Conservation (phyloP, 2,329 filamentous ascomycete species). For the Talaromyces sp. region DNA sequence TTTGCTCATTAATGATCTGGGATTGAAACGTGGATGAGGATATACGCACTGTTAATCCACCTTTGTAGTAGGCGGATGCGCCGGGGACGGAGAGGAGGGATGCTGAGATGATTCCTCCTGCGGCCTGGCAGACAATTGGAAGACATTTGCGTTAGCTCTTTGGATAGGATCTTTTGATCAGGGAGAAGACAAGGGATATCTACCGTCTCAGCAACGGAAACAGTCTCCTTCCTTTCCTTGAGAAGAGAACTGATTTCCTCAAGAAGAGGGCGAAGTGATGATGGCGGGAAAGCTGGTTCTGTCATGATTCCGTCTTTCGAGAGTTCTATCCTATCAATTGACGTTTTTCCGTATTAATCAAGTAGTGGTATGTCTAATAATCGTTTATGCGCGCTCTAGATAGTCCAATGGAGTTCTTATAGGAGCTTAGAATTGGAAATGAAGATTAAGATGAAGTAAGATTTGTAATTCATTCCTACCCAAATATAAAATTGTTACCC, state of each 20-base stretch:
- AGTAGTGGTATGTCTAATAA: too few relatives aligned
- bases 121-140: constrained; percentile 43
- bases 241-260: constrained; percentile 53
- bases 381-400: too few relatives aligned
- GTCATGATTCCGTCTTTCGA: neutral
- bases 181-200: neutral
- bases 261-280: constrained; percentile 42
- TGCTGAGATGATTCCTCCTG: constrained; percentile 61
- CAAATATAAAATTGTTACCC: too few relatives aligned
- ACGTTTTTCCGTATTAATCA: neutral
- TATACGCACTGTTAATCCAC: constrained; percentile 54
- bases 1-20: neutral
- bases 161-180: neutral
- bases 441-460: too few relatives aligned
- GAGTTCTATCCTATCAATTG: neutral
- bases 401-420: too few relatives aligned
- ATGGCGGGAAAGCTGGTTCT: constrained; percentile 31
- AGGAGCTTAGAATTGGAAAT: too few relatives aligned
- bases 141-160: neutral
- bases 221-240: constrained; percentile 54
- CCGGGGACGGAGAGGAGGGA: constrained; percentile 58
- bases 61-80: constrained; percentile 57
- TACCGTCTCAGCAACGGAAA: constrained; percentile 62
- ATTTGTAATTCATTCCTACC: too few relatives aligned
- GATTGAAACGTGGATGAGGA: neutral